Percentiles rank a stretch among this genome's conserved stretches.
phyloP scores from a whole-genome alignment of 2,329 filamentous ascomycete genomes.

The Tolypocladium ophioglossoides region DNA sequence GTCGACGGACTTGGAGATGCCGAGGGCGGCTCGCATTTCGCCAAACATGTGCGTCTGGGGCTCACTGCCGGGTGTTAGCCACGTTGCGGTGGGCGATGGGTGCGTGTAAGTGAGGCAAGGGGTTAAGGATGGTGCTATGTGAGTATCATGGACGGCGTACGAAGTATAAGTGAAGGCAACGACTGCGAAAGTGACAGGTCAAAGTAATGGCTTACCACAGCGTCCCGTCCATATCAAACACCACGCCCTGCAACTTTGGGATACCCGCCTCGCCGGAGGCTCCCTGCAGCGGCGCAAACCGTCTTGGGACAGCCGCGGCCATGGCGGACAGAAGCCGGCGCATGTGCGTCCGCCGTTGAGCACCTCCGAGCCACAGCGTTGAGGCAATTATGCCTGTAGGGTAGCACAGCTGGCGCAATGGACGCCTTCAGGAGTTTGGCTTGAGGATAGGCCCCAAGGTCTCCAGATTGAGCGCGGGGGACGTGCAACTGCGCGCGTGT shows the following conservation, averaged over 20 bases:
- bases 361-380: not conserved
- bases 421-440: not conserved
- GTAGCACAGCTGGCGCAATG: not conserved
- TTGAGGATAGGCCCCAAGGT: not conserved
- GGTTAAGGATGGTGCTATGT: not conserved
- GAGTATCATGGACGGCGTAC: too few species aligned
- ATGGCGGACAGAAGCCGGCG: slow-evolving; percentile 24
- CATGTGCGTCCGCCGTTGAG: not conserved
- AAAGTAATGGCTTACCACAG: slow-evolving; percentile 58
- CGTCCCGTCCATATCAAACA: slow-evolving; percentile 95
- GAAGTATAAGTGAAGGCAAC: too few species aligned
- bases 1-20: slow-evolving; percentile 62
- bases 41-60: slow-evolving; percentile 95
- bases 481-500: not conserved
- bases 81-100: not conserved
- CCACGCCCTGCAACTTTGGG: slow-evolving; percentile 45
- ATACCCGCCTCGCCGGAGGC: slow-evolving; percentile 13
- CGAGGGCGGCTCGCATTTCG: slow-evolving; percentile 69
- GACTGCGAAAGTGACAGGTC: not conserved
- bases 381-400: not conserved
- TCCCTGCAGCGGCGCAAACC: slow-evolving; percentile 46
- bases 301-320: slow-evolving; percentile 27
- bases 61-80: slow-evolving; percentile 40
- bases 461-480: not conserved
- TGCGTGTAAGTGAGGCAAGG: not conserved